Evolutionary conservation across 371 early-diverging fungal species (phyloP).

Genomic region (Mortierella polycephala): DNA sequence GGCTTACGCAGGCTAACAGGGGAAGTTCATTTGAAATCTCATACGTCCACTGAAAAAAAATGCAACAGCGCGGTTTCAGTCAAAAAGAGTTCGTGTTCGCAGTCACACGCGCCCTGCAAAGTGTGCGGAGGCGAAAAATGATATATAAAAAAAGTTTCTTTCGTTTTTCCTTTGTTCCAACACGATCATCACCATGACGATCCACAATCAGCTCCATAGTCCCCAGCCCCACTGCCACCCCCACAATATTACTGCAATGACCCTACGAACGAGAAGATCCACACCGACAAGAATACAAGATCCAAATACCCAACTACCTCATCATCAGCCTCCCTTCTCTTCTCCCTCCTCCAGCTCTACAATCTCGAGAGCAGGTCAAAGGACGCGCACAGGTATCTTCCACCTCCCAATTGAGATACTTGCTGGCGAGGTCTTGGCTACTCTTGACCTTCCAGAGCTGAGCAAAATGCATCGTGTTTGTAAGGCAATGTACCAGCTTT

Average conservation of each 20-base stretch:
- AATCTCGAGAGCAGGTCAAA: background rate
- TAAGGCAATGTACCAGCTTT: constrained; percentile 19
- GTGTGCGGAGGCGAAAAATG: too few relatives aligned
- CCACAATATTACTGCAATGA: background rate
- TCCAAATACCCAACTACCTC: background rate
- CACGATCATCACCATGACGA: background rate
- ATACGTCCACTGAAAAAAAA: too few relatives aligned
- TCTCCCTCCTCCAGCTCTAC: background rate
- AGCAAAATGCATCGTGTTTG: constrained; percentile 8
- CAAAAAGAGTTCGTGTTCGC: too few relatives aligned
- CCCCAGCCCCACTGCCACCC: background rate
- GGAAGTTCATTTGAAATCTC: too few relatives aligned
- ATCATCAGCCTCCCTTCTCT: too few relatives aligned
- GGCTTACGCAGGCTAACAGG: too few relatives aligned
- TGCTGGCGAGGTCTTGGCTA: constrained; percentile 30
- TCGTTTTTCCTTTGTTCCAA: background rate
- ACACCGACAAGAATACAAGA: background rate
- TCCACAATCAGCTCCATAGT: background rate
- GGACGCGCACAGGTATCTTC: background rate
- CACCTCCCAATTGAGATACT: constrained; percentile 41
- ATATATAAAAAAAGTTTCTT: background rate
- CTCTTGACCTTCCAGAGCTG: constrained; percentile 20
- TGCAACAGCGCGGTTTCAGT: too few relatives aligned
- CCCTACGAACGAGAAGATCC: background rate
- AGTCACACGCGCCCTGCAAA: too few relatives aligned